Evolutionary conservation across 495 filamentous ascomycete species (phyloP).

Genomic region (Penicillium riverlandense): DNA sequence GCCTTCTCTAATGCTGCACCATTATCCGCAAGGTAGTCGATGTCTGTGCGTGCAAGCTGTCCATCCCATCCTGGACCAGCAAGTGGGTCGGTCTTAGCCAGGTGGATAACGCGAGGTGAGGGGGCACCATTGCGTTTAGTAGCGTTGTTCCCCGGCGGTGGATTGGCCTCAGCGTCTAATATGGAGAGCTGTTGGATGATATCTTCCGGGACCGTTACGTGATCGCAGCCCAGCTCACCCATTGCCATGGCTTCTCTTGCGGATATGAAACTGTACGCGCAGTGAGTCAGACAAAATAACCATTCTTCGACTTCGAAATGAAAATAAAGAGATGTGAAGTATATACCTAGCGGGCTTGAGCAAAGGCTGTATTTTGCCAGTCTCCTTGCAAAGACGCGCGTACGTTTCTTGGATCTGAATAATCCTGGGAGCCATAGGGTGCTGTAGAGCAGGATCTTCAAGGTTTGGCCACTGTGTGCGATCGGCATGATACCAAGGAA

Average conservation of each 20-base stretch:
- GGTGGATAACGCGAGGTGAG: conserved; percentile 1
- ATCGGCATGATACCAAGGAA: conserved; percentile 15
- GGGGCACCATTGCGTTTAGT: not conserved
- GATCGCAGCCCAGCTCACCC: conserved; percentile 14
- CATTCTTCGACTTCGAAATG: no score
- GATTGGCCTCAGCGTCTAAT: conserved; percentile 9
- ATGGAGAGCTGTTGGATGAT: conserved; percentile 11
- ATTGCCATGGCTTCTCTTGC: conserved; percentile 13
- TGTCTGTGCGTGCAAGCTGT: conserved; percentile 12
- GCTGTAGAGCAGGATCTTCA: conserved; percentile 27
- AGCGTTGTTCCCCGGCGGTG: not conserved
- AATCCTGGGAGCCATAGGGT: conserved; percentile 29
- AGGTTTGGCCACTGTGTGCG: conserved; percentile 18
- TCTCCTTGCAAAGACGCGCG: conserved; percentile 29
- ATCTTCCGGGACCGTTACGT: conserved; percentile 10
- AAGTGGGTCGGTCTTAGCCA: conserved; percentile 12
- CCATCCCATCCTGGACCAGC: conserved; percentile 14
- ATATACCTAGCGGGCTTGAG: conserved; percentile 32
- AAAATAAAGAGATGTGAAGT: no score
- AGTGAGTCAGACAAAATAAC: no score
- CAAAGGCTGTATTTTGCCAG: conserved; percentile 32
- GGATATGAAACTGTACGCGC: conserved; percentile 7
- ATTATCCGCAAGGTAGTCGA: conserved; percentile 17
- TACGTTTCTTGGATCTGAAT: conserved; percentile 31
- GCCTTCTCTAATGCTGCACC: conserved; percentile 14